Evolutionary conservation across 2,329 filamentous ascomycete genomes (phyloP).

Genomic region (Ilyonectria mors-panacis): DNA sequence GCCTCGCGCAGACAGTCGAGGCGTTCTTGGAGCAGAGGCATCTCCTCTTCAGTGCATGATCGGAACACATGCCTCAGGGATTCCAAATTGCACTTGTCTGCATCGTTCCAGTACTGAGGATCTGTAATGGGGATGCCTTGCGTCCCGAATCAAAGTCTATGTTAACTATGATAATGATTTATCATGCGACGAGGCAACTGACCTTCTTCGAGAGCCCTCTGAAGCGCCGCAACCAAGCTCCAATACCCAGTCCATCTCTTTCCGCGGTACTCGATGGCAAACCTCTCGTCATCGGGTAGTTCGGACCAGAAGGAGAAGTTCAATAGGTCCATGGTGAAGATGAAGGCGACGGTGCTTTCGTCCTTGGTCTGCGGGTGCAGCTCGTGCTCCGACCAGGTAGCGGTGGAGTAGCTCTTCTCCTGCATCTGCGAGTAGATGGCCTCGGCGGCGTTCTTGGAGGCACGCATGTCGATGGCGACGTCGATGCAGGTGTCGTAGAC

Average conservation of each 20-base stretch:
- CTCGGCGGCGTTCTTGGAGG: conserved; percentile 86
- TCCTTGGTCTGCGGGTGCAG: conserved; percentile 89
- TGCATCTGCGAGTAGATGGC: conserved; percentile 88
- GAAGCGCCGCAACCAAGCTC: conserved; percentile 90
- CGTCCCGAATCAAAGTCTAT: neutral
- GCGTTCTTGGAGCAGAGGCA: conserved; percentile 86
- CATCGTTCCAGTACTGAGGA: conserved; percentile 87
- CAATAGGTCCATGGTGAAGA: conserved; percentile 96
- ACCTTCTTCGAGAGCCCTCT: conserved; percentile 90
- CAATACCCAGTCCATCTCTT: conserved; percentile 94
- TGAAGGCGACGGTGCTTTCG: conserved; percentile 86
- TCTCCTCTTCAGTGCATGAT: conserved; percentile 87
- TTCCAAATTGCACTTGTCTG: conserved; percentile 82
- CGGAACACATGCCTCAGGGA: conserved; percentile 84
- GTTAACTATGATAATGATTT: conserved; percentile 18
- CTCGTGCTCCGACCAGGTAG: conserved; percentile 90
- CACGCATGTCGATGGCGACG: conserved; percentile 87
- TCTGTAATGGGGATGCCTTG: conserved; percentile 89
- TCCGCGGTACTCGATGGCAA: conserved; percentile 85
- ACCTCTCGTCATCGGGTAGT: conserved; percentile 77
- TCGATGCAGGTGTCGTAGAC: conserved; percentile 95
- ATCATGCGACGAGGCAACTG: conserved; percentile 32
- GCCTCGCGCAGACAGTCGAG: conserved; percentile 87
- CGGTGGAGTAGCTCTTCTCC: conserved; percentile 84
- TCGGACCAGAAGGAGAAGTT: conserved; percentile 99